These are phyloP conservation scores for Lachnellula occidentalis DNA, from an alignment of 2,329 filamentous ascomycete genomes.

Conservation along the genomic window DNA sequence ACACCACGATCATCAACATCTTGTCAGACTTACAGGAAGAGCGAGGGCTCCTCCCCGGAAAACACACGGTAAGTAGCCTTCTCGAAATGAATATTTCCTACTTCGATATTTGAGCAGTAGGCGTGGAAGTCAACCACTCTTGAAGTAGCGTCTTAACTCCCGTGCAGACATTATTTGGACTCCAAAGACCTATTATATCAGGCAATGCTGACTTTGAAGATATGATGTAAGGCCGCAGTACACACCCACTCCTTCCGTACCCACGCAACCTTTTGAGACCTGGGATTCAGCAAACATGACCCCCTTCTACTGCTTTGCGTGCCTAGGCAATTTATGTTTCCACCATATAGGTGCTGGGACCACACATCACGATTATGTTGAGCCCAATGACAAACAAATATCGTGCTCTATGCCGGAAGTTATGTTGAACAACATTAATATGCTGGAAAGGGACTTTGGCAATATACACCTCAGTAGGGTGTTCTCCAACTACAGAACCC, in stretches of 20 bases:
- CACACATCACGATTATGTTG: neutral
- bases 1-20: neutral
- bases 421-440: neutral
- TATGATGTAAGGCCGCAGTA: neutral
- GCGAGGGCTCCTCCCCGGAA: neutral
- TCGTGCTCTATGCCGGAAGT: neutral
- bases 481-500: neutral
- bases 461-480: neutral
- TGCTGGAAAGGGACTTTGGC: neutral
- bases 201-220: too few relatives aligned
- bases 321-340: neutral
- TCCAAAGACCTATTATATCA: too few relatives aligned
- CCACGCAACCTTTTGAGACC: neutral
- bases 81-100: too few relatives aligned
- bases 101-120: too few relatives aligned
- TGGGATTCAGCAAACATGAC: neutral
- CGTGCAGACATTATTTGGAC: too few relatives aligned
- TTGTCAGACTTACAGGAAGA: neutral
- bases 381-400: neutral
- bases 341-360: neutral
- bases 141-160: too few relatives aligned
- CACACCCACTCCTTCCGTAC: neutral
- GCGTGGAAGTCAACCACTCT: too few relatives aligned
- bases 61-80: neutral
- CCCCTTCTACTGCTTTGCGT: neutral